A percentile compares a stretch with the other conserved stretches of the same genome.
phyloP scores from a whole-genome alignment of 768 basidiomycete genomes.

The Kwoniella sp. region DNA sequence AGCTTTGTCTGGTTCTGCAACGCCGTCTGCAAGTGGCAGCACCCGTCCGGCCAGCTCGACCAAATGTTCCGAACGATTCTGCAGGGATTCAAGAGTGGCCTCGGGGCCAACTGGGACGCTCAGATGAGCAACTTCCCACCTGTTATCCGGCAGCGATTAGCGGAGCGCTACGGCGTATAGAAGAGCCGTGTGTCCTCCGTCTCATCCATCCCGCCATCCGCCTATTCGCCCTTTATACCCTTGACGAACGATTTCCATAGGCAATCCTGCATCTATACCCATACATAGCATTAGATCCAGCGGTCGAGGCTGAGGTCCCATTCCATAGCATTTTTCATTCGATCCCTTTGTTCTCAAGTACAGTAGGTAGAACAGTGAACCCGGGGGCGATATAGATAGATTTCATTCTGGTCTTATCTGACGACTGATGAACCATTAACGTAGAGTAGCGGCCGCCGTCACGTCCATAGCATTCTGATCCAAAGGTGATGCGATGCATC shows the following conservation, averaged over 20 bases:
- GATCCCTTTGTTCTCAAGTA: not conserved
- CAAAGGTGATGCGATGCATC: too few relatives aligned
- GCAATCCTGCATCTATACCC: slow-evolving; percentile 23
- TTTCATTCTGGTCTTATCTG: not conserved
- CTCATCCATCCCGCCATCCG: not conserved
- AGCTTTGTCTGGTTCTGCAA: slow-evolving; percentile 97
- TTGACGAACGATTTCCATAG: slow-evolving; percentile 7
- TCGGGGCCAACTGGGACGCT: slow-evolving; percentile 71
- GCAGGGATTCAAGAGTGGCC: slow-evolving; percentile 82
- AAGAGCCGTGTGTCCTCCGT: not conserved
- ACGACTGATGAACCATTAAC: slow-evolving; percentile 1
- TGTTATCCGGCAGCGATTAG: slow-evolving; percentile 78
- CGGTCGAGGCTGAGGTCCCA: not conserved
- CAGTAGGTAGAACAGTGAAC: not conserved
- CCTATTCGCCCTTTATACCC: slow-evolving; percentile 7
- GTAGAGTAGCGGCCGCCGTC: not conserved
- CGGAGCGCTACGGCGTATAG: slow-evolving; percentile 78
- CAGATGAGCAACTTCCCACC: slow-evolving; percentile 81
- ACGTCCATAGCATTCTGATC: too few relatives aligned
- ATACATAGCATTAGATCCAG: slow-evolving; percentile 13
- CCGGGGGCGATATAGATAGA: too few relatives aligned
- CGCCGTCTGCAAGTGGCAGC: slow-evolving; percentile 90
- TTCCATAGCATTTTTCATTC: slow-evolving; percentile 6
- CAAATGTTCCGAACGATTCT: slow-evolving; percentile 85
- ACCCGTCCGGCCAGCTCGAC: slow-evolving; percentile 85